Conservation (phyloP, 306 rosid genomes). For the Dicorynia guianensis region DNA sequence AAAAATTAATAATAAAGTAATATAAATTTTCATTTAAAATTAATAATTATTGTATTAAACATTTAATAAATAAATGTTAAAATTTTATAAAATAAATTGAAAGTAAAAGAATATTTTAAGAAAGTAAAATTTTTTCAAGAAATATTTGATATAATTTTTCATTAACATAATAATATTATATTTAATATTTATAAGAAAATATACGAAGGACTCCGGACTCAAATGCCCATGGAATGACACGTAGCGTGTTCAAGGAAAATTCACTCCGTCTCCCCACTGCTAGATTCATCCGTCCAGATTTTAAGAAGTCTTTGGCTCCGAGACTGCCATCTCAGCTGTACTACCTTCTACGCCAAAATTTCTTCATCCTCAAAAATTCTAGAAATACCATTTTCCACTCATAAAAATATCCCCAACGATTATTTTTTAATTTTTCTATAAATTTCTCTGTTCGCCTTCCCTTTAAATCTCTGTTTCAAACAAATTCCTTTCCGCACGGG, state of each 20-base stretch:
- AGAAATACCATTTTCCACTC: conserved; percentile 36
- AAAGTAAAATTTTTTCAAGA: too few species aligned
- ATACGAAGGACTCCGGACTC: too few species aligned
- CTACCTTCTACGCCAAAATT: conserved; percentile 45
- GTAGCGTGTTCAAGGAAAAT: conserved; percentile 19
- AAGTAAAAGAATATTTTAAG: too few species aligned
- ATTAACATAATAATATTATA: too few species aligned
- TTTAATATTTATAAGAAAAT: too few species aligned
- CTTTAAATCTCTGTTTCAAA: neutral
- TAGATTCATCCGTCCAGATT: conserved; percentile 46
- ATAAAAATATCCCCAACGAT: neutral
- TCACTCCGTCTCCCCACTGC: neutral
- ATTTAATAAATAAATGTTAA: too few species aligned
- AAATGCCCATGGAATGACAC: conserved; percentile 49
- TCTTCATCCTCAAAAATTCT: conserved; percentile 49
- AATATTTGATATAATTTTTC: too few species aligned
- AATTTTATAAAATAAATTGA: too few species aligned
- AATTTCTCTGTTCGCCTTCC: neutral
- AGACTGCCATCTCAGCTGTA: conserved; percentile 63
- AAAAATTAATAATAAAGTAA: too few species aligned
- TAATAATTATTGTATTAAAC: too few species aligned
- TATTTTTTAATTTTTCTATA: neutral
- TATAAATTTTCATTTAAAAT: too few species aligned
- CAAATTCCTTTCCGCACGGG: neutral
- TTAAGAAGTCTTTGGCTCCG: conserved; percentile 49